These are phyloP conservation scores for Kalanchoe fedtschenkoi DNA, from an alignment of 164 flowering plant genomes.

Conservation along the genomic window DNA sequence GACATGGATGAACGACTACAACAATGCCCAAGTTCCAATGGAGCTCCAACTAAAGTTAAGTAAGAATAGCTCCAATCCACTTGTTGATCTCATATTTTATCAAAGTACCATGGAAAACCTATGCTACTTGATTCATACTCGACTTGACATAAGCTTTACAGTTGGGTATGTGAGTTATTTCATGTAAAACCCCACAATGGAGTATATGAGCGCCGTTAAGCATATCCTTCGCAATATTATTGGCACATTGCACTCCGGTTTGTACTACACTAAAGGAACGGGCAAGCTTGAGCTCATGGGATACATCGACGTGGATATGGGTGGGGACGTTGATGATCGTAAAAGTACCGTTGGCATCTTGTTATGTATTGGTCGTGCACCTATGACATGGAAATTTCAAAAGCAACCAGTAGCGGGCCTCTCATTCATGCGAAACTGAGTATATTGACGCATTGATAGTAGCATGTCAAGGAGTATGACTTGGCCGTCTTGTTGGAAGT, in stretches of 20 bases:
- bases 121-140: not conserved
- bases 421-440: not conserved
- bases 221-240: not conserved
- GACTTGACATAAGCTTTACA: not conserved
- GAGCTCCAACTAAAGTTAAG: too few relatives aligned
- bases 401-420: not conserved
- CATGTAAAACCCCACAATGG: not conserved
- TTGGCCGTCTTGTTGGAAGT: not conserved
- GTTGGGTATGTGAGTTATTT: not conserved
- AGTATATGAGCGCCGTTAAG: not conserved
- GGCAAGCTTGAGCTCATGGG: too few relatives aligned
- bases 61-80: too few relatives aligned
- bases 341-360: not conserved
- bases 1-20: too few relatives aligned
- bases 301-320: too few relatives aligned
- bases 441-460: not conserved
- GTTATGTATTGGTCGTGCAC: not conserved
- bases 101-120: not conserved
- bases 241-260: not conserved
- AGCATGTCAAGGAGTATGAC: too few relatives aligned
- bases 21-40: too few relatives aligned
- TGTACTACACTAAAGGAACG: not conserved
- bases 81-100: not conserved
- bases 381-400: not conserved
- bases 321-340: slow-evolving; percentile 1